A percentile compares a stretch with the other conserved stretches of the same genome.
phyloP scores from a whole-genome alignment of 75 land plant species.

The Pinus taeda region DNA sequence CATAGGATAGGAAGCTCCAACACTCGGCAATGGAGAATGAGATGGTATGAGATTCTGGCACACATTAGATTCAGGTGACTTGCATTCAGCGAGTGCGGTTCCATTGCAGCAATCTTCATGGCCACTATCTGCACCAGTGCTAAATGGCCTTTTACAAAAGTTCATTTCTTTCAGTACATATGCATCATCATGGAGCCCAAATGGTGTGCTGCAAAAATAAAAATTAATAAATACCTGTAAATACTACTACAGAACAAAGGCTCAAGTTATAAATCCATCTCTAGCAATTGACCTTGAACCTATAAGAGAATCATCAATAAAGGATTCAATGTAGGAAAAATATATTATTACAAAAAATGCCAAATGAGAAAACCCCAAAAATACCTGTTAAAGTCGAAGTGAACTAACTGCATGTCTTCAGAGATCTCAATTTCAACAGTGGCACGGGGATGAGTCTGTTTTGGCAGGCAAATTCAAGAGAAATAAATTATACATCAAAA shows the following conservation, averaged over 20 bases:
- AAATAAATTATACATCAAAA: background rate
- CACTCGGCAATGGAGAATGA: constrained; percentile 3
- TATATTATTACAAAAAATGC: background rate
- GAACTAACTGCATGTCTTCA: constrained; percentile 98
- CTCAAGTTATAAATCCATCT: background rate
- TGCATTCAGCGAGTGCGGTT: constrained; percentile 23
- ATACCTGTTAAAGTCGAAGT: constrained; percentile 96
- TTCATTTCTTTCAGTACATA: constrained; percentile 95
- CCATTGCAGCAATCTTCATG: constrained; percentile 31
- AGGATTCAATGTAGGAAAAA: background rate
- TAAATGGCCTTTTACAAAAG: constrained; percentile 48
- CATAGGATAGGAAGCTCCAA: background rate
- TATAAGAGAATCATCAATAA: background rate
- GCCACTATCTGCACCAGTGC: constrained; percentile 22
- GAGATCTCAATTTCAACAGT: constrained; percentile 98
- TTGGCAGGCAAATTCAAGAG: background rate
- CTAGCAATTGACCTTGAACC: background rate
- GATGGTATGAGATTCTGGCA: constrained; percentile 22
- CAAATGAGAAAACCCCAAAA: background rate
- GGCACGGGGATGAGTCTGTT: constrained; percentile 95
- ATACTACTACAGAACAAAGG: background rate
- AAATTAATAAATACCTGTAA: constrained; percentile 6
- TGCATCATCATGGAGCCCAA: constrained; percentile 95
- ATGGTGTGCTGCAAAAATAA: constrained; percentile 75
- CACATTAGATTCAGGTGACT: constrained; percentile 13